These are phyloP conservation scores for Serendipita sp. DNA, from an alignment of 768 basidiomycete species.

Conservation along the genomic window DNA sequence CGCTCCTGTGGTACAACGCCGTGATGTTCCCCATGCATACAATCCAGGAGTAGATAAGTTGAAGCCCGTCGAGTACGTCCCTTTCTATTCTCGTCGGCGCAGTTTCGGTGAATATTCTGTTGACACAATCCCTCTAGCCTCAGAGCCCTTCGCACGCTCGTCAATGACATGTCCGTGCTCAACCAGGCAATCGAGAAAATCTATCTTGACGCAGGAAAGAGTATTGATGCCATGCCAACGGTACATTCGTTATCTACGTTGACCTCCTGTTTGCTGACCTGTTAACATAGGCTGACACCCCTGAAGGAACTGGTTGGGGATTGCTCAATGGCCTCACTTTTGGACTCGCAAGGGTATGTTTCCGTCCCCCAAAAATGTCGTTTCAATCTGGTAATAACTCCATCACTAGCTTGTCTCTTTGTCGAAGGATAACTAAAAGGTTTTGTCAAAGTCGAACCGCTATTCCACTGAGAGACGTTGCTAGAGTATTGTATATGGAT, in stretches of 20 bases:
- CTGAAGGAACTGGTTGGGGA: not conserved
- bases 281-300: not conserved
- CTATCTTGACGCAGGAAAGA: not conserved
- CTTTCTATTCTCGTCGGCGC: not conserved
- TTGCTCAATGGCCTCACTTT: not conserved
- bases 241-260: not conserved
- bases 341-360: not conserved
- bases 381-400: too few species aligned
- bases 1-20: not conserved
- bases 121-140: not conserved
- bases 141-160: not conserved
- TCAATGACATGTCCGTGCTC: not conserved
- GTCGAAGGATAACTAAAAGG: too few species aligned
- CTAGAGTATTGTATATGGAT: too few species aligned
- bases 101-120: not conserved
- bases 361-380: too few species aligned
- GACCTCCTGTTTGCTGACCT: not conserved
- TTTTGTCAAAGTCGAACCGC: too few species aligned
- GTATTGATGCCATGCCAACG: not conserved
- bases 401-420: too few species aligned
- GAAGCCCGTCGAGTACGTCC: not conserved
- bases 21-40: not conserved
- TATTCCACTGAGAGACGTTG: too few species aligned
- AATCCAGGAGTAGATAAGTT: not conserved
- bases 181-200: not conserved